phyloP scores from a whole-genome alignment of 768 basidiomycete species.

The Leccinum arenicola region DNA sequence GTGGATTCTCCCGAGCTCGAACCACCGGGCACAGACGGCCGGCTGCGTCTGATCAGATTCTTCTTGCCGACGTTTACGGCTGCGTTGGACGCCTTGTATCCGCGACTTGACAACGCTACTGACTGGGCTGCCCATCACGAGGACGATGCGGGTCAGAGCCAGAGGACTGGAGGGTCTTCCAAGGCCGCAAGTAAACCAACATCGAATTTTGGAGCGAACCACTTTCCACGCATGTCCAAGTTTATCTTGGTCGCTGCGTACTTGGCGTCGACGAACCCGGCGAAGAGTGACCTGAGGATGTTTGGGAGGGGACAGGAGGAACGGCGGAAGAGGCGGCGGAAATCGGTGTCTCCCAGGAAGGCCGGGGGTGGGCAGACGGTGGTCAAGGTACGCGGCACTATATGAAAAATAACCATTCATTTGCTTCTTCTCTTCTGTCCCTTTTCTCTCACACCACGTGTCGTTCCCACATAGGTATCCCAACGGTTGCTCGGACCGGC shows the following conservation, averaged over 20 bases:
- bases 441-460: not conserved
- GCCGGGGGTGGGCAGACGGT: conserved; percentile 35
- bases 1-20: conserved; percentile 28
- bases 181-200: conserved; percentile 6
- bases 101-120: conserved; percentile 60
- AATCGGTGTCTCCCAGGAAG: conserved; percentile 37
- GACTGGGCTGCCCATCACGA: conserved; percentile 59
- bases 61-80: conserved; percentile 61
- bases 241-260: conserved; percentile 76
- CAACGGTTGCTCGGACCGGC: conserved; percentile 70
- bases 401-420: not conserved
- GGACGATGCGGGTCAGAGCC: conserved; percentile 30
- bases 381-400: conserved; percentile 38
- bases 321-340: conserved; percentile 52
- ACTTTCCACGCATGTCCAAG: conserved; percentile 65
- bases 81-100: conserved; percentile 67
- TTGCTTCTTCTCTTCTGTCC: not conserved
- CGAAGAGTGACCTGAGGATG: conserved; percentile 76
- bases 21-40: conserved; percentile 52
- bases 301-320: conserved; percentile 40
- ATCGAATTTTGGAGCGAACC: conserved; percentile 24
- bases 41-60: conserved; percentile 61
- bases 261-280: conserved; percentile 82
- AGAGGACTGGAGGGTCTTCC: not conserved
- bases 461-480: conserved; percentile 46